Base-by-base conservation (phyloP, 2,329 filamentous ascomycete genomes). In the Neofusicoccum ribis region DNA sequence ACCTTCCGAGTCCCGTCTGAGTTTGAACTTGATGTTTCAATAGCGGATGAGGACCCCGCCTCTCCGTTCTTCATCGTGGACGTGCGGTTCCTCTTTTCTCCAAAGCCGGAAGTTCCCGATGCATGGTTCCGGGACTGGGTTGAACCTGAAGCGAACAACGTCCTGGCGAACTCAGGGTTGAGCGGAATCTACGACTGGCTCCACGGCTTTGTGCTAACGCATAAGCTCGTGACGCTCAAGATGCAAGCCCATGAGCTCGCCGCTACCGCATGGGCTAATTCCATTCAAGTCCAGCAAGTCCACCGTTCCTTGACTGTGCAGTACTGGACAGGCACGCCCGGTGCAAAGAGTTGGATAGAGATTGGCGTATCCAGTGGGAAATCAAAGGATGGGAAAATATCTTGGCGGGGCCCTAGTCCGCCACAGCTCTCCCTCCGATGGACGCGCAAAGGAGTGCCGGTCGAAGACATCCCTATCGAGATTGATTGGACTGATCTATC, bases 51-150 rank as follows among this genome's bases (percentile, higher is more conserved):
- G 73, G 90, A 95, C 69, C 86, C 89, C 17, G 83, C 88, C 37
- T 90, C 91, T 63, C 93, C 96, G 71, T 96, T 96, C 74, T 97
- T 91, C 84, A 97, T 98, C 74, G 91, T 98, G 67, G 93, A 98
- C 76, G 88, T 98, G 71, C 88, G 93, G 66, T 93, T 96, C 70
- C 81, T 88, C 14, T 99, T 96, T 75, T 84, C 82, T 8, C 94
- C 94, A 7, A 81, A 84, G 0, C 84, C 90, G 0, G 78, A 70
- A 5, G 72, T 96, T 7, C 83, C 89, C 0, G 78, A 81, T 59
- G 86, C 89, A 31, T 71, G 72, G 3, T 78, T 96, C 50, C 85
- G 89, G 63, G 80, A 82, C 41, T 85, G 87, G 65, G 79, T 97
- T 36, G 92, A 96, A 74, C 78, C 76, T 17, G 88, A 86, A 67